These are phyloP conservation scores for Thelonectria blattea DNA, from an alignment of 2,329 filamentous ascomycete genomes.

Conservation along the genomic window DNA sequence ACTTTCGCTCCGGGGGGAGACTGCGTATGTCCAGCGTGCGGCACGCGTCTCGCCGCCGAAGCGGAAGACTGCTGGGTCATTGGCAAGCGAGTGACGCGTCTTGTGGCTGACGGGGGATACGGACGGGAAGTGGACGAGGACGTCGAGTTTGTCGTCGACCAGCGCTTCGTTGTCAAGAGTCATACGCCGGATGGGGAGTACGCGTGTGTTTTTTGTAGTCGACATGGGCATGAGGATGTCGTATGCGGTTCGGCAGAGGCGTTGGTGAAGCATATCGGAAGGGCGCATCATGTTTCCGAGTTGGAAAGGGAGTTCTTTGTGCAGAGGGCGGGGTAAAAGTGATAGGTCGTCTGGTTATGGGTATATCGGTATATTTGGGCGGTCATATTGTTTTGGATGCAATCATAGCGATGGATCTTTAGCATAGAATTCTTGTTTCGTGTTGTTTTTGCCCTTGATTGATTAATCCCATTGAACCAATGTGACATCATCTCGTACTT, in stretches of 20 bases:
- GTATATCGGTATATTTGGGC: too few relatives aligned
- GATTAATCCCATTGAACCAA: too few relatives aligned
- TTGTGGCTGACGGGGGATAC: slow-evolving; percentile 24
- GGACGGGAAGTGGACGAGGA: slow-evolving; percentile 32
- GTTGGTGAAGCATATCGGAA: slow-evolving; percentile 30
- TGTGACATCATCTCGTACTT: too few relatives aligned
- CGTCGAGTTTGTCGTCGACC: slow-evolving; percentile 31
- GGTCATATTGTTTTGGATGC: too few relatives aligned
- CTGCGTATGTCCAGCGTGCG: slow-evolving; percentile 30
- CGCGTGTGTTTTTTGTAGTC: slow-evolving; percentile 32
- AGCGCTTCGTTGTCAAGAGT: slow-evolving; percentile 34
- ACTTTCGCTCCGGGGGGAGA: slow-evolving; percentile 26
- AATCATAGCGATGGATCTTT: too few relatives aligned
- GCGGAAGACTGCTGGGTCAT: slow-evolving; percentile 33
- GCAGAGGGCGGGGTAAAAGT: too few relatives aligned
- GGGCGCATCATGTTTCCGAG: slow-evolving; percentile 25
- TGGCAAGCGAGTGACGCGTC: slow-evolving; percentile 23
- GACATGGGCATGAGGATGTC: slow-evolving; percentile 29
- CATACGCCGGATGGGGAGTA: slow-evolving; percentile 34
- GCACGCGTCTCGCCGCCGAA: slow-evolving; percentile 25
- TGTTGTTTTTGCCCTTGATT: too few relatives aligned
- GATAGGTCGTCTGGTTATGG: too few relatives aligned
- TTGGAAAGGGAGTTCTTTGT: slow-evolving; percentile 26
- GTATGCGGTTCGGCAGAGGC: slow-evolving; percentile 29
- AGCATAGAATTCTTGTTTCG: too few relatives aligned